These are phyloP conservation scores for Eimeria acervulina DNA, from an alignment of 169 alveolate genomes.

Conservation along the genomic window DNA sequence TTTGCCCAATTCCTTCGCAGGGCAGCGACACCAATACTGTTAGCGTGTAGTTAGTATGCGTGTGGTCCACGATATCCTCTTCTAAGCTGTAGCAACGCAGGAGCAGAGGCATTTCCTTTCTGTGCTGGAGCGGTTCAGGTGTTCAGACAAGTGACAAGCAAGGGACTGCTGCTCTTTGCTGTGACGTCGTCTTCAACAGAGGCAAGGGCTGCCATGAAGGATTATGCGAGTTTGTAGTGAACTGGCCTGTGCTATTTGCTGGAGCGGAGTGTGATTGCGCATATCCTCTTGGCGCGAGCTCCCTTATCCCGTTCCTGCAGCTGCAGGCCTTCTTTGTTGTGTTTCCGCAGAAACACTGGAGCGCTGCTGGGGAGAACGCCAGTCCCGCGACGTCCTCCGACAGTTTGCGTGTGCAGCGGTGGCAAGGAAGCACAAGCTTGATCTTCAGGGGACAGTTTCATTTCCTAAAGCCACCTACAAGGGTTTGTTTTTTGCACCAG, in stretches of 20 bases:
- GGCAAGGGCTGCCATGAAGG: constrained; percentile 22
- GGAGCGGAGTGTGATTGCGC: neutral
- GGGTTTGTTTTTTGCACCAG: constrained; percentile 29
- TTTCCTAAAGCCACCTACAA: constrained; percentile 69
- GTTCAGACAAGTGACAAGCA: constrained; percentile 62
- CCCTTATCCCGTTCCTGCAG: constrained; percentile 13
- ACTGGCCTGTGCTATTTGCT: neutral
- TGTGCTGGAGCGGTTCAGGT: constrained; percentile 61
- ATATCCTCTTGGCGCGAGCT: neutral
- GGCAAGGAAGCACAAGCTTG: constrained; percentile 68
- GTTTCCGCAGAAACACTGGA: constrained; percentile 35
- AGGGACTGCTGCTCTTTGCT: constrained; percentile 28
- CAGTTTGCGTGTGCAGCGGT: constrained; percentile 76
- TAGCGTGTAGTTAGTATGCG: neutral
- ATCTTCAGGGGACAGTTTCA: constrained; percentile 62
- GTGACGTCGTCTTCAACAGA: constrained; percentile 76
- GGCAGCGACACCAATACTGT: neutral
- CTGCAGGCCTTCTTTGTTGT: neutral
- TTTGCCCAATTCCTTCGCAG: neutral
- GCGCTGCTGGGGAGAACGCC: constrained; percentile 25
- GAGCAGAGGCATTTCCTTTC: neutral
- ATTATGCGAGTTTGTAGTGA: neutral
- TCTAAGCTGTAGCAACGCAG: neutral
- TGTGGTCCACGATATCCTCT: neutral
- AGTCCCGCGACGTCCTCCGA: constrained; percentile 52